These are phyloP conservation scores for Ophiostoma sp. DNA, from an alignment of 2,329 filamentous ascomycete species.

Conservation along the genomic window DNA sequence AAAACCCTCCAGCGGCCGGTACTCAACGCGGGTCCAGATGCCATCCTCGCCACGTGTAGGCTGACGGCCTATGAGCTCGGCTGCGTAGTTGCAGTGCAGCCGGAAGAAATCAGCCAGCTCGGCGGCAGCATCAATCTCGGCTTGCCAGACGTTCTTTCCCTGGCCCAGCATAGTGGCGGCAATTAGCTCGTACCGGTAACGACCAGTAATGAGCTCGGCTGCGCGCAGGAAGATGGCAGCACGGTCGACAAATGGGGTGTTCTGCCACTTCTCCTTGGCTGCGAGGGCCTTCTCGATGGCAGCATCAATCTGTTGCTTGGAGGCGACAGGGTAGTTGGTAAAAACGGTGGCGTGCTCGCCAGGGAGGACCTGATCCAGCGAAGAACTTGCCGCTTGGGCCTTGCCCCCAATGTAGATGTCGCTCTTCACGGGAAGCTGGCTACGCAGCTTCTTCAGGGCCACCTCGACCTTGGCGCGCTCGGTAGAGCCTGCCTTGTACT, in stretches of 20 bases:
- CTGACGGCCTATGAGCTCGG: conserved; percentile 84
- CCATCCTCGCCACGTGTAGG: conserved; percentile 76
- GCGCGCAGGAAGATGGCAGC: conserved; percentile 94
- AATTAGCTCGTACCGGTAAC: conserved; percentile 96
- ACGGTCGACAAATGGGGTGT: conserved; percentile 83
- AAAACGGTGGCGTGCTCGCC: conserved; percentile 70
- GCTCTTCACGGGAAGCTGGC: conserved; percentile 66
- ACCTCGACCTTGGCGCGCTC: conserved; percentile 80
- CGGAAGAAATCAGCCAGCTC: conserved; percentile 89
- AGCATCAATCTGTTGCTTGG: conserved; percentile 64
- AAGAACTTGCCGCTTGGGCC: conserved; percentile 62
- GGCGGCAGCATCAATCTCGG: conserved; percentile 96
- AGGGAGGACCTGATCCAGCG: conserved; percentile 72
- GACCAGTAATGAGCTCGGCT: conserved; percentile 79
- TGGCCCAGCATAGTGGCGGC: conserved; percentile 93
- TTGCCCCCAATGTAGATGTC: conserved; percentile 78
- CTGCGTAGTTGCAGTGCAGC: conserved; percentile 90
- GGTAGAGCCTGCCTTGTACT: background rate
- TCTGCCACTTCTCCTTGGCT: conserved; percentile 80
- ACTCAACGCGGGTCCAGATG: conserved; percentile 87
- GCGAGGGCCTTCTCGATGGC: conserved; percentile 80
- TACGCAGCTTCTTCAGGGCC: conserved; percentile 72
- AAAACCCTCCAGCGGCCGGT: conserved; percentile 90
- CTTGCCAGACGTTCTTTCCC: conserved; percentile 98
- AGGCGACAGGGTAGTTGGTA: conserved; percentile 80